Conservation (phyloP, 805 yeast species). For the Yamadazyma endophytica region DNA sequence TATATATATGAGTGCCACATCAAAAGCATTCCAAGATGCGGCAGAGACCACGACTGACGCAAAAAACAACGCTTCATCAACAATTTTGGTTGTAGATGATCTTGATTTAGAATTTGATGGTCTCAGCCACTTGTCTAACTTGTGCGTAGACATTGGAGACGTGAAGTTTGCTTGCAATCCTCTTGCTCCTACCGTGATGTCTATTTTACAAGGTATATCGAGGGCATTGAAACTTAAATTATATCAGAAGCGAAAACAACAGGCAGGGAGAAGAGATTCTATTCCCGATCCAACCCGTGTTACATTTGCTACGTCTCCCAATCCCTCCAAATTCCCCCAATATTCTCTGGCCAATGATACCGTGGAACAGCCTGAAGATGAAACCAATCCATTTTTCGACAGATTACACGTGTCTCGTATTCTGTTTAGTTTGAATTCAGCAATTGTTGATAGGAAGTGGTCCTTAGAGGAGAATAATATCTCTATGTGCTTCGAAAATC, state of each 20-base stretch:
- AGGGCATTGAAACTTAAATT: constrained; percentile 29
- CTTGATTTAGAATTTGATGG: constrained; percentile 48
- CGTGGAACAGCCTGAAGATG: constrained; percentile 12
- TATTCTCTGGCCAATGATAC: constrained; percentile 15
- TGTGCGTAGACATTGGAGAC: constrained; percentile 35
- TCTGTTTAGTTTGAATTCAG: constrained; percentile 43
- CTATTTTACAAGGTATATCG: constrained; percentile 35
- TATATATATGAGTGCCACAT: constrained; percentile 78
- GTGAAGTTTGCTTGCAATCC: constrained; percentile 44
- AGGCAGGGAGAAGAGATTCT: too few species aligned
- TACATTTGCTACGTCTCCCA: neutral
- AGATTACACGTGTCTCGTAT: constrained; percentile 35
- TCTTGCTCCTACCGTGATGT: constrained; percentile 31
- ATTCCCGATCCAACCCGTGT: neutral
- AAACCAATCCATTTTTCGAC: constrained; percentile 26
- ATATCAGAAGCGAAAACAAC: constrained; percentile 22
- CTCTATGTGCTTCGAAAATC: constrained; percentile 19
- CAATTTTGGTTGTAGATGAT: constrained; percentile 17
- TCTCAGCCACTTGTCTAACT: constrained; percentile 24
- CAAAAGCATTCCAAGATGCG: constrained; percentile 36
- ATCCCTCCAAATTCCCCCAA: constrained; percentile 18
- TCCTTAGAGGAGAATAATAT: constrained; percentile 24
- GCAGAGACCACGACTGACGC: neutral
- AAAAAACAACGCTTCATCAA: constrained; percentile 7
- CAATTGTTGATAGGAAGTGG: constrained; percentile 42